These are phyloP conservation scores for Mucor lusitanicus DNA, from an alignment of 371 early-diverging fungal species.

Conservation along the genomic window DNA sequence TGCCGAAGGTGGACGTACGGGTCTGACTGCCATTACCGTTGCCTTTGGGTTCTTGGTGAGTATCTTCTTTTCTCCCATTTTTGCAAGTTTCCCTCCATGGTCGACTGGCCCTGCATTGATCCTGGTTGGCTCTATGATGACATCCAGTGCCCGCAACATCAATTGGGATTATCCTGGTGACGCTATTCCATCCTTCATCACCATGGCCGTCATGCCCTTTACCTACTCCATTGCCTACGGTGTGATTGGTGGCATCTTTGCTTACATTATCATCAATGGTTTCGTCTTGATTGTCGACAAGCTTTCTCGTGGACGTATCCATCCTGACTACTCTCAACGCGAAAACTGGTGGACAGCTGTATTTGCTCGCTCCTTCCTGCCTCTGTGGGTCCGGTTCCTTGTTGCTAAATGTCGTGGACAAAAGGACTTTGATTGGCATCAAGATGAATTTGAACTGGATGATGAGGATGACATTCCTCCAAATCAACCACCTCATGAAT, in stretches of 20 bases:
- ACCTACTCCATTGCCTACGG: constrained; percentile 76
- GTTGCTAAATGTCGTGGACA: constrained; percentile 34
- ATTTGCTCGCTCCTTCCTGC: constrained; percentile 35
- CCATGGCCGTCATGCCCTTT: constrained; percentile 78
- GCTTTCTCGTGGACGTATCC: constrained; percentile 51
- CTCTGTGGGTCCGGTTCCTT: constrained; percentile 43
- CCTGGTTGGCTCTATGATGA: constrained; percentile 80
- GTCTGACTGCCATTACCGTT: constrained; percentile 72
- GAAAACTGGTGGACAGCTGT: constrained; percentile 53
- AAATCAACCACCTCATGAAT: not conserved
- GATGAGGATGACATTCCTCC: constrained; percentile 4
- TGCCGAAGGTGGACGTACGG: constrained; percentile 81
- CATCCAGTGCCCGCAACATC: constrained; percentile 64
- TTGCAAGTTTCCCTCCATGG: constrained; percentile 86
- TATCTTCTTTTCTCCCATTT: constrained; percentile 82
- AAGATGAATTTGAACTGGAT: constrained; percentile 37
- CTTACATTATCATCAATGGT: constrained; percentile 65
- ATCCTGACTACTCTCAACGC: constrained; percentile 45
- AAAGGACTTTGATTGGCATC: constrained; percentile 35
- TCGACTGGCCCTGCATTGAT: constrained; percentile 82
- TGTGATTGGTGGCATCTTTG: constrained; percentile 66
- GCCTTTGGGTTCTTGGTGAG: constrained; percentile 74
- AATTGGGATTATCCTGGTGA: constrained; percentile 82
- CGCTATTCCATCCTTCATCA: constrained; percentile 76
- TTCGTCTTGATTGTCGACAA: constrained; percentile 50